Conservation (phyloP, 2,329 filamentous ascomycete genomes). For the Pezicula carpinea region DNA sequence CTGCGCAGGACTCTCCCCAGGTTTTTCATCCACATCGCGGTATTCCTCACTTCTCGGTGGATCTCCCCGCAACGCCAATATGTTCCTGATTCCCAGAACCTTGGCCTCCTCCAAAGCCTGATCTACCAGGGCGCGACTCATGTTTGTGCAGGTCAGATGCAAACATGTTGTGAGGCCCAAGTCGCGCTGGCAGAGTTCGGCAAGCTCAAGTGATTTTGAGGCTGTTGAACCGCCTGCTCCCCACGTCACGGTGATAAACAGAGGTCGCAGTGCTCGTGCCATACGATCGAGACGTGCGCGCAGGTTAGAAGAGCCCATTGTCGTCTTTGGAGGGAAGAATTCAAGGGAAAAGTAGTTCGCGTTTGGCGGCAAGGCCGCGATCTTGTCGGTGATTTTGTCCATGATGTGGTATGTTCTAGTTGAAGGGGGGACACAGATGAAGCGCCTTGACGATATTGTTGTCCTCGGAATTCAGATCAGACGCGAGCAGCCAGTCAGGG, state of each 20-base stretch:
- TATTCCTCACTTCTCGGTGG: slow-evolving; percentile 89
- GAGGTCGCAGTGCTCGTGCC: slow-evolving; percentile 81
- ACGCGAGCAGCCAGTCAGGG: too few species aligned
- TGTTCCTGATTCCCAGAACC: slow-evolving; percentile 85
- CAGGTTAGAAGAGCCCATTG: slow-evolving; percentile 92
- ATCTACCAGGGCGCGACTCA: slow-evolving; percentile 82
- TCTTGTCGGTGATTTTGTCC: slow-evolving; percentile 92
- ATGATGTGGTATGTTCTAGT: slow-evolving; percentile 11
- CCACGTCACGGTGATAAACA: slow-evolving; percentile 98
- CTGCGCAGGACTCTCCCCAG: slow-evolving; percentile 42
- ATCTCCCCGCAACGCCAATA: slow-evolving; percentile 86
- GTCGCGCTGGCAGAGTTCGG: slow-evolving; percentile 91
- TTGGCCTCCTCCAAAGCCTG: slow-evolving; percentile 88
- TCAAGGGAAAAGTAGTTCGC: slow-evolving; percentile 92
- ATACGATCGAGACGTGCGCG: slow-evolving; percentile 91
- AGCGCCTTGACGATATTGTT: background rate
- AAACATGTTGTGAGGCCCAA: slow-evolving; percentile 90
- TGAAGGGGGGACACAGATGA: too few species aligned
- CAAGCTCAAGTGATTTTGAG: slow-evolving; percentile 85
- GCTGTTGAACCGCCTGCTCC: slow-evolving; percentile 92
- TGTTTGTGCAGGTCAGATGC: slow-evolving; percentile 96
- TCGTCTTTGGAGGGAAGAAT: slow-evolving; percentile 98
- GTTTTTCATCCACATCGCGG: slow-evolving; percentile 54
- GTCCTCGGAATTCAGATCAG: background rate
- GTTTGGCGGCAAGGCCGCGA: slow-evolving; percentile 79